phyloP scores from a whole-genome alignment of 2,329 filamentous ascomycete species.

The Huntiella savannae region DNA sequence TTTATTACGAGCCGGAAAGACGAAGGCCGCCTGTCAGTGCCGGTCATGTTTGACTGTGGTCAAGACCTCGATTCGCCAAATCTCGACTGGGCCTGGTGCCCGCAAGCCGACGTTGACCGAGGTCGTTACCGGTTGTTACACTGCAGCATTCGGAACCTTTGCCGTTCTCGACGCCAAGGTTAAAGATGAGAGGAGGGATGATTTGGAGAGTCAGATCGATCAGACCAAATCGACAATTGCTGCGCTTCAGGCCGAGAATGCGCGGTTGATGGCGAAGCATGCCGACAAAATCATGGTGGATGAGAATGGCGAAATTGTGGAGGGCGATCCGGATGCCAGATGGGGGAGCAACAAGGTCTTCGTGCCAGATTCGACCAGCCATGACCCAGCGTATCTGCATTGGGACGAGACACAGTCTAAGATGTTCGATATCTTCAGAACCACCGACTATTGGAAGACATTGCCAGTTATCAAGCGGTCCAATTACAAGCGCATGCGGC shows the following conservation, averaged over 20 bases:
- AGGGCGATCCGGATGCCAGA: not conserved
- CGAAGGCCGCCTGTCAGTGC: slow-evolving; percentile 40
- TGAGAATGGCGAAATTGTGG: not conserved
- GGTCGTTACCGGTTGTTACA: slow-evolving; percentile 47
- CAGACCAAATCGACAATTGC: slow-evolving; percentile 12
- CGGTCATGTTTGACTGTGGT: slow-evolving; percentile 36
- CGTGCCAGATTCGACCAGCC: slow-evolving; percentile 7
- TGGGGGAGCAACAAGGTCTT: slow-evolving; percentile 5
- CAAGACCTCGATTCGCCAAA: slow-evolving; percentile 23
- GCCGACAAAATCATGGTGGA: slow-evolving; percentile 1
- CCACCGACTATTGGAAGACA: slow-evolving; percentile 7
- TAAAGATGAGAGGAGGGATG: slow-evolving; percentile 37
- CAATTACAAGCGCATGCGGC: slow-evolving; percentile 9
- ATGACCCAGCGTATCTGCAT: slow-evolving; percentile 9
- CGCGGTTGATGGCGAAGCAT: slow-evolving; percentile 8
- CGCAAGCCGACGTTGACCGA: slow-evolving; percentile 32
- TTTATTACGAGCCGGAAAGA: slow-evolving; percentile 47
- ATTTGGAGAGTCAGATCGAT: slow-evolving; percentile 36
- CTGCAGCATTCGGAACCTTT: slow-evolving; percentile 46
- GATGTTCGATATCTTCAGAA: slow-evolving; percentile 7
- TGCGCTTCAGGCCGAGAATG: slow-evolving; percentile 10
- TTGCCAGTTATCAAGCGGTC: slow-evolving; percentile 9
- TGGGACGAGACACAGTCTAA: slow-evolving; percentile 9
- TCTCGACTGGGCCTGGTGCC: slow-evolving; percentile 28
- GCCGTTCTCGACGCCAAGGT: slow-evolving; percentile 39